Evolutionary conservation across 2,329 filamentous ascomycete species (phyloP).

Genomic region (Diaporthe helianthi): DNA sequence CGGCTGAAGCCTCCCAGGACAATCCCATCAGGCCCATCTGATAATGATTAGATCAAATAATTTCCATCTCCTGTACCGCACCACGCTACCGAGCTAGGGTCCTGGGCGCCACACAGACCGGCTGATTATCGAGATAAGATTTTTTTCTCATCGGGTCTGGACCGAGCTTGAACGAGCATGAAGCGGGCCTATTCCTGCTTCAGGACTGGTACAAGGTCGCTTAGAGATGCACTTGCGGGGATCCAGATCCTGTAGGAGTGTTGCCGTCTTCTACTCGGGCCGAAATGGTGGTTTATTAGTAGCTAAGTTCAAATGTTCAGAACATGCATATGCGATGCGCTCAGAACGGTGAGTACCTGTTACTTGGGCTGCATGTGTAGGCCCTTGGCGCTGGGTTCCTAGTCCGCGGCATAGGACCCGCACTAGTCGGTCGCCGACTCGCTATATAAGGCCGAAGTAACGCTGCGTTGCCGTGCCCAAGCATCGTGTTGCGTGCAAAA

Average conservation of each 20-base stretch:
- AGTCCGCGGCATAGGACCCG: not conserved
- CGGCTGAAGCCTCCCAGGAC: not conserved
- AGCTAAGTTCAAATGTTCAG: too few species aligned
- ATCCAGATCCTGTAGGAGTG: not conserved
- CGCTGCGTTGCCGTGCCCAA: not conserved
- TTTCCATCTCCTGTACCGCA: not conserved
- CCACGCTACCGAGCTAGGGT: slow-evolving; percentile 11
- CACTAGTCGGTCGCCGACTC: not conserved
- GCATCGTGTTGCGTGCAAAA: too few species aligned
- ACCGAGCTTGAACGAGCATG: not conserved
- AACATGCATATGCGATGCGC: not conserved
- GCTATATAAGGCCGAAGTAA: not conserved
- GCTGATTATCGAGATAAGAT: slow-evolving; percentile 18
- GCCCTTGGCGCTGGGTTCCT: not conserved
- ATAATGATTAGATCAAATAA: slow-evolving; percentile 12
- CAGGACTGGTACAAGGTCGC: slow-evolving; percentile 1
- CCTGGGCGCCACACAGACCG: not conserved
- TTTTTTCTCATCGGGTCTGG: slow-evolving; percentile 11
- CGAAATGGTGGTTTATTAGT: not conserved
- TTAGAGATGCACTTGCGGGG: slow-evolving; percentile 6
- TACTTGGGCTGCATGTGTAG: too few species aligned
- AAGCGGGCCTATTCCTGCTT: slow-evolving; percentile 4
- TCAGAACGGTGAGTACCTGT: too few species aligned
- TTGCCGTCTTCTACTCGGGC: slow-evolving; percentile 4
- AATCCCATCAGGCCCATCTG: not conserved